These are phyloP conservation scores for Tanacetum coccineum DNA, from an alignment of 129 eudicot species.

Conservation along the genomic window DNA sequence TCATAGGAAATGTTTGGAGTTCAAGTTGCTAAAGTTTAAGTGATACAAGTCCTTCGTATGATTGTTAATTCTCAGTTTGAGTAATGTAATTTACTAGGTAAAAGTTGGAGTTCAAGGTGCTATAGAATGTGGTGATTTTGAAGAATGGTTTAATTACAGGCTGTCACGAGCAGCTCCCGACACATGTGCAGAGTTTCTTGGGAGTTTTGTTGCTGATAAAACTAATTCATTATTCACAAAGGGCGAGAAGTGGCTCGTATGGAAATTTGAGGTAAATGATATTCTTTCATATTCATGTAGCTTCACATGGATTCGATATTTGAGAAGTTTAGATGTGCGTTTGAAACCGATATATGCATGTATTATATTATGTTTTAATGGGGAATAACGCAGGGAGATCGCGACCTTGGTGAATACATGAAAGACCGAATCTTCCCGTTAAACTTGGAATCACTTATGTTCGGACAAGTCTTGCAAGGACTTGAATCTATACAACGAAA, in stretches of 20 bases:
- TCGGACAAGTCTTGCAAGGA: slow-evolving; percentile 83
- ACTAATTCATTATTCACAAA: slow-evolving; percentile 61
- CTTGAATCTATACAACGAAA: slow-evolving; percentile 66
- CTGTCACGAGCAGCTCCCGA: slow-evolving; percentile 97
- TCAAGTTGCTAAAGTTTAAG: too few relatives aligned
- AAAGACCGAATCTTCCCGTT: slow-evolving; percentile 78
- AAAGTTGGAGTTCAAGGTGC: slow-evolving; percentile 95
- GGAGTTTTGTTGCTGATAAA: slow-evolving; percentile 78
- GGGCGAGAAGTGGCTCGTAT: slow-evolving; percentile 99
- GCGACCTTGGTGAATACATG: slow-evolving; percentile 91
- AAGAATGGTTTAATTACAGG: slow-evolving; percentile 98
- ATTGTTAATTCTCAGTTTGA: neutral
- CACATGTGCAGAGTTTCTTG: slow-evolving; percentile 94
- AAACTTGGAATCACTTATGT: slow-evolving; percentile 84
- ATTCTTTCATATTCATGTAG: slow-evolving; percentile 1
- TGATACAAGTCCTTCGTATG: neutral
- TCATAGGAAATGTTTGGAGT: too few relatives aligned
- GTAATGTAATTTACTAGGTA: slow-evolving; percentile 41
- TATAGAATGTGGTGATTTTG: slow-evolving; percentile 91
- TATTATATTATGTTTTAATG: slow-evolving; percentile 7
- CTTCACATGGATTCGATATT: neutral
- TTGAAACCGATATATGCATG: neutral
- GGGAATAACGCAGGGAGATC: slow-evolving; percentile 66
- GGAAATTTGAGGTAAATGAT: slow-evolving; percentile 88
- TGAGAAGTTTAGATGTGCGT: neutral